These are phyloP conservation scores for Arthroderma sp. DNA, from an alignment of 2,329 filamentous ascomycete genomes.

Conservation along the genomic window DNA sequence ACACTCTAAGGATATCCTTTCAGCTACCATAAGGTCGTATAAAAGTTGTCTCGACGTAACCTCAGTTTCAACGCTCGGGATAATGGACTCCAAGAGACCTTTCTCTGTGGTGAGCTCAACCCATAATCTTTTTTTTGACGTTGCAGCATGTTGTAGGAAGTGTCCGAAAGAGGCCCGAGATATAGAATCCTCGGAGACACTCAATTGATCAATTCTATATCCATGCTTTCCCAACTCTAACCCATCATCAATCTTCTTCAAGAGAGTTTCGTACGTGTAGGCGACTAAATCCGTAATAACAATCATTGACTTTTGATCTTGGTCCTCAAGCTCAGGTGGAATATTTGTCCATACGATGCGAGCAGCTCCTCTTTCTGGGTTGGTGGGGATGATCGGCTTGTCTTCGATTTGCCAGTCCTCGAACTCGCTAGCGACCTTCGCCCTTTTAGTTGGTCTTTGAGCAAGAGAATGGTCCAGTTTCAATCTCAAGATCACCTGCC, in stretches of 20 bases:
- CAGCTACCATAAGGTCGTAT: not conserved
- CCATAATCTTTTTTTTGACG: not conserved
- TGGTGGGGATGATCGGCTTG: not conserved
- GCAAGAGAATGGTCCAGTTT: not conserved
- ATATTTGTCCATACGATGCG: not conserved
- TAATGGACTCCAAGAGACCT: not conserved
- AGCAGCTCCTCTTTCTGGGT: not conserved
- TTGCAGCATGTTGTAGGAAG: not conserved
- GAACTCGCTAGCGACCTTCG: not conserved
- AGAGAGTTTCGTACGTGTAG: not conserved
- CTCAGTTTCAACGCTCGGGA: not conserved
- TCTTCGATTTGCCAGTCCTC: not conserved
- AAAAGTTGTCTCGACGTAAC: not conserved
- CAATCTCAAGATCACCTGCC: not conserved
- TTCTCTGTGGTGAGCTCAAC: not conserved
- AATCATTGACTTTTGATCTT: not conserved
- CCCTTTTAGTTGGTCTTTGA: not conserved
- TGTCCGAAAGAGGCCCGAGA: not conserved
- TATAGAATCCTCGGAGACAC: not conserved
- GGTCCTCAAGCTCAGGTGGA: not conserved
- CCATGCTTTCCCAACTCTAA: not conserved
- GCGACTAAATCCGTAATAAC: not conserved
- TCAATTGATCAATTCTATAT: not conserved
- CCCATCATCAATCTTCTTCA: not conserved
- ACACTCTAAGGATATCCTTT: not conserved